These are phyloP conservation scores for Epichloe sylvatica DNA, from an alignment of 2,329 filamentous ascomycete genomes.

Conservation along the genomic window DNA sequence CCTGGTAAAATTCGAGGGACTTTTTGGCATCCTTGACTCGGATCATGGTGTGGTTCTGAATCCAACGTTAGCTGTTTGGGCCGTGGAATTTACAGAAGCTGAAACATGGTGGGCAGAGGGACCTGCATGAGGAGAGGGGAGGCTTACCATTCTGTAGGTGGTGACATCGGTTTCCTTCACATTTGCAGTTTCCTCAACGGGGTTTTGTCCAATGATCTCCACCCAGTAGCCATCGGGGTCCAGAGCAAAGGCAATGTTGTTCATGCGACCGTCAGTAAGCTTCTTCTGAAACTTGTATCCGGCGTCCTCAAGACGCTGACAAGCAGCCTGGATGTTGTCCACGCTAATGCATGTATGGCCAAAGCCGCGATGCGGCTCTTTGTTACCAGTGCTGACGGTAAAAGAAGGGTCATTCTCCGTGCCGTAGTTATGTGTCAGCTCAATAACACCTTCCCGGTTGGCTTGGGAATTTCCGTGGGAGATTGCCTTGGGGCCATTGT, in stretches of 20 bases:
- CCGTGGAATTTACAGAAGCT: background rate
- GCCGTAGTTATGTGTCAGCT: slow-evolving; percentile 75
- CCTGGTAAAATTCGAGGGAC: slow-evolving; percentile 68
- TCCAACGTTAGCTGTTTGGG: background rate
- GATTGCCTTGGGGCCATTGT: slow-evolving; percentile 62
- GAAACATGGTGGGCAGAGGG: background rate
- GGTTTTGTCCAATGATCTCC: slow-evolving; percentile 63
- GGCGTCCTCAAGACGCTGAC: slow-evolving; percentile 74
- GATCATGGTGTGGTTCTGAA: slow-evolving; percentile 80
- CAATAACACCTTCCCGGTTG: slow-evolving; percentile 80
- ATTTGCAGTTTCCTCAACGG: slow-evolving; percentile 55
- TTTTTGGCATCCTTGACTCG: slow-evolving; percentile 71
- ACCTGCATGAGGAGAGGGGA: background rate
- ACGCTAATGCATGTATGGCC: slow-evolving; percentile 77
- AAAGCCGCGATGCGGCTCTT: slow-evolving; percentile 71
- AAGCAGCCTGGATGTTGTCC: slow-evolving; percentile 77
- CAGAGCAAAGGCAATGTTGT: slow-evolving; percentile 75
- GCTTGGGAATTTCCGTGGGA: slow-evolving; percentile 57
- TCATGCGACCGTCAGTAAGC: slow-evolving; percentile 75
- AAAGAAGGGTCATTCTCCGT: slow-evolving; percentile 75
- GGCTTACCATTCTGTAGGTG: slow-evolving; percentile 56
- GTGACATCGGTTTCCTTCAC: slow-evolving; percentile 56
- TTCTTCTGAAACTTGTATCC: slow-evolving; percentile 95
- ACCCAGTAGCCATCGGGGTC: slow-evolving; percentile 85
- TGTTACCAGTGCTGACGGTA: slow-evolving; percentile 76